phyloP scores from a whole-genome alignment of 2,329 filamentous ascomycete genomes.

The Fusarium sp. region DNA sequence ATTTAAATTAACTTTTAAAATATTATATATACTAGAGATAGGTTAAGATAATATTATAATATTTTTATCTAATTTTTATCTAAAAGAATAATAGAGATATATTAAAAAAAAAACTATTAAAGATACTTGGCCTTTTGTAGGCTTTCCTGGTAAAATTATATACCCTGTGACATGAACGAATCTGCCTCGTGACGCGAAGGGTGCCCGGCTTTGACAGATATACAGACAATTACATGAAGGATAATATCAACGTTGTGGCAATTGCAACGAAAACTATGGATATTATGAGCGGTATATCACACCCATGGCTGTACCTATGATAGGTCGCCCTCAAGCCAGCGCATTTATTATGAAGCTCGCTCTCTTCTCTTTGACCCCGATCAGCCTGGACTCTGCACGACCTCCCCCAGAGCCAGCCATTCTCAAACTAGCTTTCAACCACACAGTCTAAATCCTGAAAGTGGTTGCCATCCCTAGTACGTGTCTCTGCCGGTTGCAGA shows the following conservation, averaged over 20 bases:
- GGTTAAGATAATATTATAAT: too few relatives aligned
- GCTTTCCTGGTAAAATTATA: too few relatives aligned
- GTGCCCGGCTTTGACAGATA: not conserved
- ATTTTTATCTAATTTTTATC: too few relatives aligned
- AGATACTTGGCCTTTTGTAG: too few relatives aligned
- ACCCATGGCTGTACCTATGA: not conserved
- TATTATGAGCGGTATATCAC: not conserved
- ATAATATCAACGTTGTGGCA: not conserved
- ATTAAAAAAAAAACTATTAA: too few relatives aligned
- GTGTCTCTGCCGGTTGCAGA: not conserved
- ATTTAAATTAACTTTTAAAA: too few relatives aligned
- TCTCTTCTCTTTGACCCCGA: not conserved
- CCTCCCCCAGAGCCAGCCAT: not conserved
- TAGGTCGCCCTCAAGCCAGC: not conserved
- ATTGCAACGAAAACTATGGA: too few relatives aligned
- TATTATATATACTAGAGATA: too few relatives aligned
- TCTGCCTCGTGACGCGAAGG: too few relatives aligned
- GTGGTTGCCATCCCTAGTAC: not conserved
- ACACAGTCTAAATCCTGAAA: not conserved
- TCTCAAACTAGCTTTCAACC: not conserved
- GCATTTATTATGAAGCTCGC: not conserved
- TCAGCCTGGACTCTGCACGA: not conserved
- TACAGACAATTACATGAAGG: not conserved
- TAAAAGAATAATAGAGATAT: too few relatives aligned
- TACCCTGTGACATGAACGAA: too few relatives aligned